These are phyloP conservation scores for Akanthomyces lecanii DNA, from an alignment of 2,329 filamentous ascomycete genomes.

Conservation along the genomic window DNA sequence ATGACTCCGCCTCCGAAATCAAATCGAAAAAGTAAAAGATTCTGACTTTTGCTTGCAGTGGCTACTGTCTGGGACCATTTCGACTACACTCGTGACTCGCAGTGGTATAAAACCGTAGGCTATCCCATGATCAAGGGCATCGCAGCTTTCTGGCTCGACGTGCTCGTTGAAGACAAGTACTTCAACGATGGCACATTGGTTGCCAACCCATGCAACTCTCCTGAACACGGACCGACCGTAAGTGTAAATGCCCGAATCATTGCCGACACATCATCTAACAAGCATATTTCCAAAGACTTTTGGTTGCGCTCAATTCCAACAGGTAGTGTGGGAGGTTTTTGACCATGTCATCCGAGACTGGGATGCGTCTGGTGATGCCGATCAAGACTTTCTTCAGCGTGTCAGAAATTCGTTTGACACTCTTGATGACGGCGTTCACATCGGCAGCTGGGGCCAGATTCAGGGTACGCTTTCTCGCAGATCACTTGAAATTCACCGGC, in stretches of 20 bases:
- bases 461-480: conserved; percentile 17
- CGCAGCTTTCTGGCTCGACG: conserved; percentile 52
- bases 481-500: neutral
- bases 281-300: conserved; percentile 34
- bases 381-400: conserved; percentile 28
- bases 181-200: conserved; percentile 49
- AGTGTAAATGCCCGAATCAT: neutral
- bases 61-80: conserved; percentile 56
- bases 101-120: conserved; percentile 44
- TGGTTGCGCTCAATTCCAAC: conserved; percentile 51
- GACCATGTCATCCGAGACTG: conserved; percentile 32
- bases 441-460: conserved; percentile 28
- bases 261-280: neutral
- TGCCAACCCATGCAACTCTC: conserved; percentile 55
- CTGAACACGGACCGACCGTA: conserved; percentile 48
- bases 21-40: neutral
- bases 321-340: conserved; percentile 44
- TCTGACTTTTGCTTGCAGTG: conserved; percentile 25
- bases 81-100: conserved; percentile 45
- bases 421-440: conserved; percentile 31
- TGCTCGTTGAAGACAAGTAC: conserved; percentile 47
- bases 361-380: conserved; percentile 22
- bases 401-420: conserved; percentile 29
- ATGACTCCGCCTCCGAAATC: neutral
- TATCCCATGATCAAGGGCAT: conserved; percentile 52